Conservation (phyloP, 495 filamentous ascomycete species). For the Peziza echinospora region DNA sequence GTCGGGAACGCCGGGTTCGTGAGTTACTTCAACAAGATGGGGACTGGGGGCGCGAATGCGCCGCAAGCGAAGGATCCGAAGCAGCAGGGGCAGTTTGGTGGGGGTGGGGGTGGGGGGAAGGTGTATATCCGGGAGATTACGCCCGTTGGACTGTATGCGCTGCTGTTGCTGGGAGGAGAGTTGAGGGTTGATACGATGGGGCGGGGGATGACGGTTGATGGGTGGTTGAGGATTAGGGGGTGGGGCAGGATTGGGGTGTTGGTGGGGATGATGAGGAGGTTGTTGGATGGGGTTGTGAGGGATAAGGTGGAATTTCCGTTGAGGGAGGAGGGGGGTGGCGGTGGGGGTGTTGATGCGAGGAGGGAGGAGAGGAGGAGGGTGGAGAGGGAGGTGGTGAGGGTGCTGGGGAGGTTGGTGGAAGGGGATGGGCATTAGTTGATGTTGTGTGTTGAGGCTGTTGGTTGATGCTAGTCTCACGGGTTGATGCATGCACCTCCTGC, state of each 20-base stretch:
- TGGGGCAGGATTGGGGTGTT: slow-evolving; percentile 92
- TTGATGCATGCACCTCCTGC: no score
- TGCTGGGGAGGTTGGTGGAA: slow-evolving; percentile 61
- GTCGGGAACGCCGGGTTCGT: slow-evolving; percentile 46
- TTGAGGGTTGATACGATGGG: slow-evolving; percentile 74
- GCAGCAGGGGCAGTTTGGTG: no score
- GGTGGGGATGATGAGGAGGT: slow-evolving; percentile 55
- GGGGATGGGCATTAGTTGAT: slow-evolving; percentile 60
- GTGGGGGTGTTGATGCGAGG: not conserved
- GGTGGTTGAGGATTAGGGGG: slow-evolving; percentile 71
- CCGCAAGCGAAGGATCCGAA: not conserved
- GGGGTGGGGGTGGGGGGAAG: no score
- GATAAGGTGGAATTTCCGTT: slow-evolving; percentile 49
- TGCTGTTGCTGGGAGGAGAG: slow-evolving; percentile 73
- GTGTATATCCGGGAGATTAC: slow-evolving; percentile 13
- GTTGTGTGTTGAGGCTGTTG: no score
- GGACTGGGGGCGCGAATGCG: slow-evolving; percentile 24
- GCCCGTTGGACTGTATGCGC: slow-evolving; percentile 68
- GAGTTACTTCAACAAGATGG: slow-evolving; percentile 76
- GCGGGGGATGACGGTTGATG: slow-evolving; percentile 74
- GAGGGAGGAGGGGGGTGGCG: slow-evolving; percentile 42
- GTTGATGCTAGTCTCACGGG: no score
- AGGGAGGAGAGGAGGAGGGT: slow-evolving; percentile 40
- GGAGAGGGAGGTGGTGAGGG: slow-evolving; percentile 45
- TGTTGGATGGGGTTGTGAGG: slow-evolving; percentile 68